Evolutionary conservation across 768 basidiomycete genomes (phyloP), one percentile per base, ranked within the genome.

Genomic region (Suillus discolor): DNA sequence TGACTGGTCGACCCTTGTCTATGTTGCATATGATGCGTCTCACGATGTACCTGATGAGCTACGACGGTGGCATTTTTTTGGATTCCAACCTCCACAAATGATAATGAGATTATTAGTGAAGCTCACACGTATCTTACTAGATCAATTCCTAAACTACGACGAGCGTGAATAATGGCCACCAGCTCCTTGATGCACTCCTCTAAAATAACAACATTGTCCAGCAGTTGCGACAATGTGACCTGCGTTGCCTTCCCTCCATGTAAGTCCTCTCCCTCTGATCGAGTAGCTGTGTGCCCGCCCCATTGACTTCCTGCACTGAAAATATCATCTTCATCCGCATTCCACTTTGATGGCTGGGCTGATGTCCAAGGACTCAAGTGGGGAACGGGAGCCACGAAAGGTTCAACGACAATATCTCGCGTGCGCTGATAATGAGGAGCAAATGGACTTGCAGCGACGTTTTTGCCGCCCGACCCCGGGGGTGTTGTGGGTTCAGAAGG

Each of bases 161-260:
- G 82, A 18, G 92, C 93, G 77, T 93, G 90, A 61, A 96, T 86
- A 68, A 95, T 90, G 16, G 93, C 92, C 16, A 88, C 88, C 41
- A 96, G 80, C 76, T 99, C 97, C 79, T 98, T 98, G 73, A 98
- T 91, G 67, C 90, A 91, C 77, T 98, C 97, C 77, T 98, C 97
- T 67, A 99, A 74, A 47, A 98, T 89, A 38, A 99, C 95, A 38
- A 96, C 91, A 73, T 98, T 98, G 74, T 98, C 97, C 75, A 98
- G 79, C 63, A 98, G 75, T 68, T 86, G 89, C 54, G 93, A 95
- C 62, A 99, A 81, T 9, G 92, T 94, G 34, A 96, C 84, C 23
- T 76, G 82, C 18, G 77, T 74, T 16, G 74, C 64, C 39, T 75
- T 79, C 59, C 73, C 70, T 61, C 77, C 76, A 77, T 11, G 79